Percentiles rank a stretch among this genome's conserved stretches.
Conservation (phyloP, 1,284 basidiomycete genomes). For the Sphaerobolus stellatus region DNA sequence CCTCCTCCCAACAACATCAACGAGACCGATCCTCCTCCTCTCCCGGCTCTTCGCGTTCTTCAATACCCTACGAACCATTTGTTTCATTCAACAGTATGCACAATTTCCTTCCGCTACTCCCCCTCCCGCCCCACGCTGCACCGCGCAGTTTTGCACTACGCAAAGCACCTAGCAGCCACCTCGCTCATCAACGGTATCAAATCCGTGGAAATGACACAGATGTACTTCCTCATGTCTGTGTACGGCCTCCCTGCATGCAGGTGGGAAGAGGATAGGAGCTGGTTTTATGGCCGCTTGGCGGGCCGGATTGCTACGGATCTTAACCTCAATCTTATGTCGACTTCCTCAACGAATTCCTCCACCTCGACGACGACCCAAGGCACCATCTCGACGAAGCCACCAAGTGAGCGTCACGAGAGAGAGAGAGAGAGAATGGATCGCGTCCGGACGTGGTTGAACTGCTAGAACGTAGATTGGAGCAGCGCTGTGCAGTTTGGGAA, state of each 20-base stretch:
- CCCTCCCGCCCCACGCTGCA: constrained; percentile 21
- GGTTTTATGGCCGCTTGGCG: constrained; percentile 26
- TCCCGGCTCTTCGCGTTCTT: no score
- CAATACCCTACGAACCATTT: no score
- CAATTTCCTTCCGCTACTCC: constrained; percentile 23
- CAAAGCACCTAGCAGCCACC: constrained; percentile 21
- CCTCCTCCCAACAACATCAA: no score
- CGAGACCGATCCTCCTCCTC: no score
- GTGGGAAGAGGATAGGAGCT: constrained; percentile 26
- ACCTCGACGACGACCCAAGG: constrained; percentile 26
- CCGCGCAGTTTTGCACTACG: constrained; percentile 25
- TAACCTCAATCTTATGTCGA: constrained; percentile 37
- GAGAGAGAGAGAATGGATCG: constrained; percentile 43
- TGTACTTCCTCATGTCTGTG: constrained; percentile 24
- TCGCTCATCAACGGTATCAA: constrained; percentile 26
- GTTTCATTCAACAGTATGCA: no score
- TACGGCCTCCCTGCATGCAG: constrained; percentile 19
- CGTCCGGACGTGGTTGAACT: constrained; percentile 65
- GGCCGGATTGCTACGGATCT: constrained; percentile 36
- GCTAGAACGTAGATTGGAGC: constrained; percentile 63
- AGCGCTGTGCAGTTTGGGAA: constrained; percentile 71
- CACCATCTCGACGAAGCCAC: constrained; percentile 30
- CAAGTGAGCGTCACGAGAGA: constrained; percentile 21
- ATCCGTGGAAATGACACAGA: constrained; percentile 25
- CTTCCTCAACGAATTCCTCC: no score